These are phyloP conservation scores for Chrysanthemum makinoi DNA, from an alignment of 129 eudicot genomes.

Conservation along the genomic window DNA sequence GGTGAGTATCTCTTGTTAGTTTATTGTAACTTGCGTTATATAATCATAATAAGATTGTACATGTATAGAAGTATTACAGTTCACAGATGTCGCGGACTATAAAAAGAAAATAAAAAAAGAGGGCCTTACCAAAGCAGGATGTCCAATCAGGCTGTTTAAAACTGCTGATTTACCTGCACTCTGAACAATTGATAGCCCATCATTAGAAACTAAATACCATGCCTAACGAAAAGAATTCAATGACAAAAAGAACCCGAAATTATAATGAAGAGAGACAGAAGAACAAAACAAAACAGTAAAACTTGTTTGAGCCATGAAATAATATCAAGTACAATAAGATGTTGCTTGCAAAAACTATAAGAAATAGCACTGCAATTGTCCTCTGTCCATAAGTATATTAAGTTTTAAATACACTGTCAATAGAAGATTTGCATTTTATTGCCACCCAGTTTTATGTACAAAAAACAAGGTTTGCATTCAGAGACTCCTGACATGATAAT, in stretches of 20 bases:
- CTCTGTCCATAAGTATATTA: not conserved
- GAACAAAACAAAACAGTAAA: conserved; percentile 8
- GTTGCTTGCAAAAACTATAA: not conserved
- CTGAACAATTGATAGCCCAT: conserved; percentile 40
- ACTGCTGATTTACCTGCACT: conserved; percentile 99
- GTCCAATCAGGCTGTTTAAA: conserved; percentile 97
- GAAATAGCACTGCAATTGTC: too few species aligned
- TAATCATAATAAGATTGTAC: not conserved
- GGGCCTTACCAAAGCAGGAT: conserved; percentile 84
- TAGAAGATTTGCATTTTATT: not conserved
- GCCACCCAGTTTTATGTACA: conserved; percentile 2
- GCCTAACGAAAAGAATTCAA: not conserved
- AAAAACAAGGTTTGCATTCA: too few species aligned
- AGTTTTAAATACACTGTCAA: not conserved
- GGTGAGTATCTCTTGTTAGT: conserved; percentile 1
- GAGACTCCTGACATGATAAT: too few species aligned
- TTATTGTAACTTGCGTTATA: not conserved
- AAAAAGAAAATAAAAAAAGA: conserved; percentile 10
- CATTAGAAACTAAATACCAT: conserved; percentile 20
- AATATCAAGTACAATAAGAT: not conserved
- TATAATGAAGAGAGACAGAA: not conserved
- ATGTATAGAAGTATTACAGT: not conserved
- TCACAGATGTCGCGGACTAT: not conserved
- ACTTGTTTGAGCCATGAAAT: not conserved
- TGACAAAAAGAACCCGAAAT: not conserved